Conservation (phyloP, 495 filamentous ascomycete genomes). For the Zalerion maritima region DNA sequence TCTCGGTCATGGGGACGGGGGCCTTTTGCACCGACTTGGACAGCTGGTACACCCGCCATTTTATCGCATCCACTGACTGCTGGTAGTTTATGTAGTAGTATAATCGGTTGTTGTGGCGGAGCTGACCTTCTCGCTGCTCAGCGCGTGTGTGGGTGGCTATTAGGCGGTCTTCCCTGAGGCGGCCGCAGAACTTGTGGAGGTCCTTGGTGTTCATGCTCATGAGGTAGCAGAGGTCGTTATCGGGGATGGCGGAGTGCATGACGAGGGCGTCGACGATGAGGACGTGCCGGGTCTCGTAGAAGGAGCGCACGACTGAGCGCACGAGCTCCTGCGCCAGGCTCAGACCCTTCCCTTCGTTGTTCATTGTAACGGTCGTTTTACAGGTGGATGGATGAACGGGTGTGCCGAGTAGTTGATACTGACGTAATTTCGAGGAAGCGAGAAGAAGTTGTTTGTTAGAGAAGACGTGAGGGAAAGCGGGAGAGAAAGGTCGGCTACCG, state of each 20-base stretch:
- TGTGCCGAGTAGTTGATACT: too few relatives aligned
- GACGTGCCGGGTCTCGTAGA: slow-evolving; percentile 82
- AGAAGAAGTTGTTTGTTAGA: too few relatives aligned
- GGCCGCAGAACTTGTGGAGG: slow-evolving; percentile 71
- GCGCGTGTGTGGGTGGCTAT: slow-evolving; percentile 65
- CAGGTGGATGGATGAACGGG: too few relatives aligned
- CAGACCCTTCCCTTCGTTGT: too few relatives aligned
- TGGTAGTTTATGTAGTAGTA: slow-evolving; percentile 97
- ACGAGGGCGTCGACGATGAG: slow-evolving; percentile 86
- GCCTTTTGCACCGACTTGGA: slow-evolving; percentile 72
- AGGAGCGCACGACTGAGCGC: slow-evolving; percentile 75
- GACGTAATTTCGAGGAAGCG: too few relatives aligned
- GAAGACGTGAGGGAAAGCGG: too few relatives aligned
- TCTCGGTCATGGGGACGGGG: slow-evolving; percentile 64
- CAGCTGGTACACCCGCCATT: slow-evolving; percentile 76
- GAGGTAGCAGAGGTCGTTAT: slow-evolving; percentile 73
- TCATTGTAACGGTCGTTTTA: too few relatives aligned
- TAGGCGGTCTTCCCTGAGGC: slow-evolving; percentile 71
- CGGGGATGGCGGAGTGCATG: slow-evolving; percentile 74
- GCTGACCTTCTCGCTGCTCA: slow-evolving; percentile 65
- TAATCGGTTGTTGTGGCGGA: slow-evolving; percentile 66
- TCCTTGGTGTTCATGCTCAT: slow-evolving; percentile 81
- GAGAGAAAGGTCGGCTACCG: too few relatives aligned
- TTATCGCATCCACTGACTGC: slow-evolving; percentile 88
- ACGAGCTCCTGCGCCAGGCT: slow-evolving; percentile 79